Evolutionary conservation across 768 basidiomycete genomes (phyloP).

Genomic region (Paxillus involutus): DNA sequence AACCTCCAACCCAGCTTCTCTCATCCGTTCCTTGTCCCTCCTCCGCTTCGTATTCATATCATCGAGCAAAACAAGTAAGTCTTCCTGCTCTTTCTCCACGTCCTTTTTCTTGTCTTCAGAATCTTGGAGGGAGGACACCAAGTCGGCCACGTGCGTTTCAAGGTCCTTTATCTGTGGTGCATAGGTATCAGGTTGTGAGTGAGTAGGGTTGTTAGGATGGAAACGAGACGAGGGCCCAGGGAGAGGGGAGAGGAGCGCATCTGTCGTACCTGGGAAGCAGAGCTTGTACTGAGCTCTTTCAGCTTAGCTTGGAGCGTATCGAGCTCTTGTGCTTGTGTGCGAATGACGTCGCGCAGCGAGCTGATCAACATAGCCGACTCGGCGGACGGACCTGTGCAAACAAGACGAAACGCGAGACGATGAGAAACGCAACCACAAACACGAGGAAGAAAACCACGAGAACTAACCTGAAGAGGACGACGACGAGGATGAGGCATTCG

Average conservation of each 20-base stretch:
- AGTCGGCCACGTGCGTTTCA: slow-evolving; percentile 42
- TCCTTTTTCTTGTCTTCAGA: slow-evolving; percentile 73
- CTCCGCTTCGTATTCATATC: slow-evolving; percentile 86
- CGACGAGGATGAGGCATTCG: slow-evolving; percentile 59
- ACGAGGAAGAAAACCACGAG: background rate
- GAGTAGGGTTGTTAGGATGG: background rate
- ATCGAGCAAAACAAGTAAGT: slow-evolving; percentile 89
- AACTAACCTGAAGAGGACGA: slow-evolving; percentile 52
- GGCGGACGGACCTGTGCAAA: slow-evolving; percentile 54
- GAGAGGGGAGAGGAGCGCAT: background rate
- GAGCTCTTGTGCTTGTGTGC: slow-evolving; percentile 79
- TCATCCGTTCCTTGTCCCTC: slow-evolving; percentile 78
- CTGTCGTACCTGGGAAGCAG: slow-evolving; percentile 39
- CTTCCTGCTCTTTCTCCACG: slow-evolving; percentile 95
- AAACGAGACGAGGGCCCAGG: background rate
- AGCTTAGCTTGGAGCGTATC: slow-evolving; percentile 64
- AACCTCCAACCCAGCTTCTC: slow-evolving; percentile 77
- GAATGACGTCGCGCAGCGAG: slow-evolving; percentile 82
- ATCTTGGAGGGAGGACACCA: slow-evolving; percentile 48
- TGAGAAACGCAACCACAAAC: background rate
- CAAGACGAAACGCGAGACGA: background rate
- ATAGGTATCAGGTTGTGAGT: background rate
- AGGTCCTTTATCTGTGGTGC: slow-evolving; percentile 42
- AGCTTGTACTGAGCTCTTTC: slow-evolving; percentile 35
- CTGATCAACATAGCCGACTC: slow-evolving; percentile 81